Evolutionary conservation across 306 rosid species (phyloP).

Genomic region (Vigna nakashimae): DNA sequence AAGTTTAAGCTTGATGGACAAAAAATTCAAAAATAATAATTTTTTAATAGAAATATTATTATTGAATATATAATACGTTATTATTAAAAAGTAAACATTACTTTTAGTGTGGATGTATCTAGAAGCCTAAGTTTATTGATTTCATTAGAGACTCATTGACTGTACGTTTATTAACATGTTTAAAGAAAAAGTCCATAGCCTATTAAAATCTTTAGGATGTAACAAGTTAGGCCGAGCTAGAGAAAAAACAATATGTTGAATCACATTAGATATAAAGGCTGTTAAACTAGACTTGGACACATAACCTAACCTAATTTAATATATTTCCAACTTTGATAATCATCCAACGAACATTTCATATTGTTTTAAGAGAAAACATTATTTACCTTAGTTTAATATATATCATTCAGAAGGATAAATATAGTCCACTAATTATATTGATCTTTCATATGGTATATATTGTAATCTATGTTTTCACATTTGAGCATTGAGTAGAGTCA

Average conservation of each 20-base stretch:
- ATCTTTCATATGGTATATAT: no score
- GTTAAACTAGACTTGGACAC: background rate
- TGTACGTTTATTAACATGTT: background rate
- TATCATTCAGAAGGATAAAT: no score
- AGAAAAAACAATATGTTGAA: background rate
- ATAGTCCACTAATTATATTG: no score
- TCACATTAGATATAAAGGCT: background rate
- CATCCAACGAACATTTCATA: no score
- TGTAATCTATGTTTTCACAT: no score
- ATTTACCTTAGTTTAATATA: no score
- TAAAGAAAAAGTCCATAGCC: no score
- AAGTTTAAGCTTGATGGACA: background rate
- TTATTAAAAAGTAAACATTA: background rate
- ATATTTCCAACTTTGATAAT: no score
- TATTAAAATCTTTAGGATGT: background rate
- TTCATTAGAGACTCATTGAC: background rate
- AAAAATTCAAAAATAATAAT: background rate
- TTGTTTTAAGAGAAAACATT: no score
- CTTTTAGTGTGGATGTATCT: no score
- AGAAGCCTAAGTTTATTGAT: background rate
- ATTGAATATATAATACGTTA: background rate
- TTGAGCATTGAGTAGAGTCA: no score
- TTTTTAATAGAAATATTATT: background rate
- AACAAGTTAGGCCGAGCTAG: background rate
- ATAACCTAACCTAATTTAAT: no score